These are phyloP conservation scores for Lunularia cruciata DNA, from an alignment of 225 moss, liverwort and hornwort species.

Conservation along the genomic window DNA sequence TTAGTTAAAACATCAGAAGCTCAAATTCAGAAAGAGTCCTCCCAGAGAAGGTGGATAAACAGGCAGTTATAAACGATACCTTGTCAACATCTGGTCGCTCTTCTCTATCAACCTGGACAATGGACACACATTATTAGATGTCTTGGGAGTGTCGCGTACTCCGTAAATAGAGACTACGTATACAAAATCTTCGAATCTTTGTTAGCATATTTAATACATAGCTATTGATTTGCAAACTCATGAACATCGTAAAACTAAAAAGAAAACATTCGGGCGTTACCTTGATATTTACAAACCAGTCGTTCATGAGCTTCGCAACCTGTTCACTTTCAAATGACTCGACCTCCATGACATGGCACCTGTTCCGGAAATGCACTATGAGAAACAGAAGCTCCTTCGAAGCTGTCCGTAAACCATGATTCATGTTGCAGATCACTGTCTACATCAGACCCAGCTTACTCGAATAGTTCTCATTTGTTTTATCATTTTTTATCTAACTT, in stretches of 20 bases:
- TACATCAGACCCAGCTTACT: too few species aligned
- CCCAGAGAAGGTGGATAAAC: not conserved
- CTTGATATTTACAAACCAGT: conserved; percentile 94
- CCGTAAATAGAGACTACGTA: not conserved
- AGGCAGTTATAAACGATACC: conserved; percentile 34
- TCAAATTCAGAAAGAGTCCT: not conserved
- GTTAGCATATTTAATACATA: too few species aligned
- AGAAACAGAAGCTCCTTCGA: too few species aligned
- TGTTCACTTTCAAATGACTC: conserved; percentile 96
- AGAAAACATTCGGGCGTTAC: conserved; percentile 30
- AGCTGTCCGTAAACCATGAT: too few species aligned
- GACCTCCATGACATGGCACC: conserved; percentile 99
- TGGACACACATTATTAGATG: not conserved
- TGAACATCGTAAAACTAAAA: too few species aligned
- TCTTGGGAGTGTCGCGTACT: not conserved
- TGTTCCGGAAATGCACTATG: too few species aligned
- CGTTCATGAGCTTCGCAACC: conserved; percentile 94
- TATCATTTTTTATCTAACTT: too few species aligned
- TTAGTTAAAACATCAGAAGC: not conserved
- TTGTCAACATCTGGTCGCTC: conserved; percentile 99
- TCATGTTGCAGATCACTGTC: too few species aligned
- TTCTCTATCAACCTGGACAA: conserved; percentile 90
- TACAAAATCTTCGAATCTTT: too few species aligned
- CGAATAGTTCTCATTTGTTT: too few species aligned
- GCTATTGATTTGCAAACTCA: too few species aligned